Percentiles rank a stretch among this genome's conserved stretches.
Conservation (phyloP, 2,329 filamentous ascomycete genomes). For the Trichoderma koningii region DNA sequence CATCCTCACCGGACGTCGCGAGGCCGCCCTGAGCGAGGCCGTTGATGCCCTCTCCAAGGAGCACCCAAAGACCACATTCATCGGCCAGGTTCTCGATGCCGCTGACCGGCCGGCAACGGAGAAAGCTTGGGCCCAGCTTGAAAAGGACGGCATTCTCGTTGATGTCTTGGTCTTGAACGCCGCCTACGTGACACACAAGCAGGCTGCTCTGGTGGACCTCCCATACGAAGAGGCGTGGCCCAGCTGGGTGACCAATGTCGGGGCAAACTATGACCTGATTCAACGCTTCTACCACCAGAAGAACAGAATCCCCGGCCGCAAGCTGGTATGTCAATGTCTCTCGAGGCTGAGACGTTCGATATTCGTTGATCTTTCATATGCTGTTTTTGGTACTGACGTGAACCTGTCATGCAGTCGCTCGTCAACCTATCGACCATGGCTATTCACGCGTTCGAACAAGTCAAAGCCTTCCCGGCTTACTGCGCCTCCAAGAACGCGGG, state of each 20-base stretch:
- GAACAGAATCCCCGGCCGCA: constrained; percentile 28
- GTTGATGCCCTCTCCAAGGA: neutral
- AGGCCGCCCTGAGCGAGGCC: constrained; percentile 14
- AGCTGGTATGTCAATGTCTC: constrained; percentile 29
- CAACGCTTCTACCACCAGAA: constrained; percentile 41
- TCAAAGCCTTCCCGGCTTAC: constrained; percentile 34
- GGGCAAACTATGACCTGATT: constrained; percentile 27
- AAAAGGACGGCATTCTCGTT: constrained; percentile 31
- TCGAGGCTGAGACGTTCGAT: too few species aligned
- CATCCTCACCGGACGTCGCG: constrained; percentile 43
- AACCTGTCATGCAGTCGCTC: neutral
- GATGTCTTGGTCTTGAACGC: constrained; percentile 35
- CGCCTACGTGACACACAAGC: neutral
- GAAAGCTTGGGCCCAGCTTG: constrained; percentile 38
- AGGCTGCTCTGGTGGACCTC: constrained; percentile 18
- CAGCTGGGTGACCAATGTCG: constrained; percentile 28
- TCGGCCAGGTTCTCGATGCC: constrained; percentile 30
- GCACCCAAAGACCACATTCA: constrained; percentile 14
- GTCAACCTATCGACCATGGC: constrained; percentile 20
- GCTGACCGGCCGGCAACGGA: constrained; percentile 33
- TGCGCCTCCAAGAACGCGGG: constrained; percentile 41
- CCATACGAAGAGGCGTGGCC: constrained; percentile 26
- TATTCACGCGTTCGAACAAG: constrained; percentile 33
- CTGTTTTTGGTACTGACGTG: neutral
- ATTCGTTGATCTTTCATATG: neutral